A percentile compares a stretch with the other conserved stretches of the same genome.
phyloP scores from a whole-genome alignment of 306 rosid species.

The Quercus dentata region DNA sequence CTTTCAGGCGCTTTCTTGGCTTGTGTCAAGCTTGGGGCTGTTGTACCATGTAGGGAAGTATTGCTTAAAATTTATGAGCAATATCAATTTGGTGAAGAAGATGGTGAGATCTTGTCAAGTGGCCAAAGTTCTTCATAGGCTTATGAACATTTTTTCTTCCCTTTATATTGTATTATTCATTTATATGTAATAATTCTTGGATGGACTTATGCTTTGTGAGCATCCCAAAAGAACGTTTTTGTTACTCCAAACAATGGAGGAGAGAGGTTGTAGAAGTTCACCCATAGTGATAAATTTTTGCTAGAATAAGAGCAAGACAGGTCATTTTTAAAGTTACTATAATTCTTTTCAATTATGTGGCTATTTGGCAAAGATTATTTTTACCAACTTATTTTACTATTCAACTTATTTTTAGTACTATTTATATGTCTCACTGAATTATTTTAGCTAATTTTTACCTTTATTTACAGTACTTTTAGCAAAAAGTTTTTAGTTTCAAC shows the following conservation, averaged over 20 bases:
- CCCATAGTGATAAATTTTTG: too few species aligned
- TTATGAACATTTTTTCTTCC: background rate
- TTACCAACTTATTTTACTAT: too few species aligned
- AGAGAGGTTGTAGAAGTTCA: background rate
- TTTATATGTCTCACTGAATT: fast-evolving
- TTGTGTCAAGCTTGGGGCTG: conserved; percentile 86
- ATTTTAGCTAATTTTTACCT: fast-evolving
- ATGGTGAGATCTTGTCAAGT: conserved; percentile 34
- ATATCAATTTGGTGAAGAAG: conserved; percentile 60
- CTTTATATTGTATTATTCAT: conserved; percentile 5
- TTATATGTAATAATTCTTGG: conserved; percentile 16
- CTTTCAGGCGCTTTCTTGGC: conserved; percentile 93
- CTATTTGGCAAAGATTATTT: too few species aligned
- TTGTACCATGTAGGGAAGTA: conserved; percentile 83
- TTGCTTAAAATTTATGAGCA: conserved; percentile 53
- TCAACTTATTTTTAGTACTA: too few species aligned
- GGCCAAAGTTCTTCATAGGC: conserved; percentile 28
- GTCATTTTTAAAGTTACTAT: too few species aligned
- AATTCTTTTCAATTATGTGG: too few species aligned
- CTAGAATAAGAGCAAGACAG: too few species aligned
- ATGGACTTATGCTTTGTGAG: conserved; percentile 12
- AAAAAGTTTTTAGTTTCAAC: too few species aligned
- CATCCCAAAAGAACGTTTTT: background rate
- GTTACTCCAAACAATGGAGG: background rate
- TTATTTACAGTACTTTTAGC: fast-evolving